phyloP scores from a whole-genome alignment of 202 grass and related monocot genomes.

The Hordeum pubiflorum region DNA sequence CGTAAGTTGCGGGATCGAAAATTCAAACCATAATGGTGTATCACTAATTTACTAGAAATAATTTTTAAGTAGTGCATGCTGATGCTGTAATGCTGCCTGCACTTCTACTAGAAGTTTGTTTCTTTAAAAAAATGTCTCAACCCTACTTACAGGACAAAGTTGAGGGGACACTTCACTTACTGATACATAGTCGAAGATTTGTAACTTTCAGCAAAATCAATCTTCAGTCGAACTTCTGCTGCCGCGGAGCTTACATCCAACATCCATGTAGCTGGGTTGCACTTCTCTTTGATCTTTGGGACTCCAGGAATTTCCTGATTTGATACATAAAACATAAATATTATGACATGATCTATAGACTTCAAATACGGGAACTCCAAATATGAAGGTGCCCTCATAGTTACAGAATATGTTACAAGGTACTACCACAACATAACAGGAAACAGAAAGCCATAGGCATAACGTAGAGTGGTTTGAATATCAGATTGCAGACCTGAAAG shows the following conservation, averaged over 20 bases:
- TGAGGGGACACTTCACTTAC: constrained; percentile 37
- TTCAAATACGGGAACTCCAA: neutral
- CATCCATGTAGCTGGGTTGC: constrained; percentile 84
- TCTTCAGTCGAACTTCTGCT: constrained; percentile 42
- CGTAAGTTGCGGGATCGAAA: neutral
- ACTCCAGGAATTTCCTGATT: constrained; percentile 55
- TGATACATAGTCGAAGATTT: constrained; percentile 41
- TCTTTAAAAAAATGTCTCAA: neutral
- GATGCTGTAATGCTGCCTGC: neutral
- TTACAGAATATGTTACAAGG: constrained; percentile 19
- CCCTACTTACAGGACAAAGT: neutral
- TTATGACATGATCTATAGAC: constrained; percentile 1
- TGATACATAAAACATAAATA: constrained; percentile 5
- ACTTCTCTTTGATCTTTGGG: constrained; percentile 44
- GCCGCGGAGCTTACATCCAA: constrained; percentile 53
- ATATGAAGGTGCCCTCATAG: neutral
- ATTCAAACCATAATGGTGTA: neutral
- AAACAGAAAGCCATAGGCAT: constrained; percentile 1
- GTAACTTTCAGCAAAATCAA: constrained; percentile 58
- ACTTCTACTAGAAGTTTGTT: neutral
- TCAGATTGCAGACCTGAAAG: constrained; percentile 47
- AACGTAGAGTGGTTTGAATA: constrained; percentile 6
- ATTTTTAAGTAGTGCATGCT: neutral
- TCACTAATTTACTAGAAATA: neutral
- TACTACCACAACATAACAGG: constrained; percentile 6